Conservation (phyloP, 2,329 filamentous ascomycete species). For the Gnomoniopsis sp. region DNA sequence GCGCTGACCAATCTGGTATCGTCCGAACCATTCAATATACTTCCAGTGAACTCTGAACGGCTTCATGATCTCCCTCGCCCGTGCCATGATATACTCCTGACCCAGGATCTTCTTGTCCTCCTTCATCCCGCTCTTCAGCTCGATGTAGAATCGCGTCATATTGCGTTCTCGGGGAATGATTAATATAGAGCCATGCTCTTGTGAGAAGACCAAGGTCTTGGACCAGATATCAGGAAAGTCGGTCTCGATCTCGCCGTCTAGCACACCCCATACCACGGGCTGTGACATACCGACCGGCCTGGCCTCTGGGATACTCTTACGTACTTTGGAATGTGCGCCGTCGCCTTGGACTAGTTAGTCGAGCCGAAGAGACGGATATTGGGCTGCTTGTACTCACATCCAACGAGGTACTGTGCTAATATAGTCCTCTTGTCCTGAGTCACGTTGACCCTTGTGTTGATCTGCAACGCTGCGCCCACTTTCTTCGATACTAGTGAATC, state of each 20-base stretch:
- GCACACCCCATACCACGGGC: conserved; percentile 49
- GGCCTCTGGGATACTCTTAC: conserved; percentile 41
- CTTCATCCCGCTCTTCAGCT: conserved; percentile 22
- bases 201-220: conserved; percentile 53
- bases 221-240: conserved; percentile 61
- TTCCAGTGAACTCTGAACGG: conserved; percentile 39
- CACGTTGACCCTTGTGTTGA: conserved; percentile 50
- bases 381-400: conserved; percentile 45
- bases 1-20: conserved; percentile 55
- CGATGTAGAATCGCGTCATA: conserved; percentile 46
- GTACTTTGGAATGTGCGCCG: conserved; percentile 52
- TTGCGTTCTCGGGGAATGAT: conserved; percentile 57
- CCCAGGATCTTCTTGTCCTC: conserved; percentile 28
- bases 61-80: conserved; percentile 41
- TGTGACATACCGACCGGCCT: conserved; percentile 36
- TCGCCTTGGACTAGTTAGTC: conserved; percentile 31
- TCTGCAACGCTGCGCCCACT: conserved; percentile 39
- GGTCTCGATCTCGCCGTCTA: conserved; percentile 55
- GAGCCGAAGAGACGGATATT: background rate
- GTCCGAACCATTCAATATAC: conserved; percentile 51
- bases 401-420: conserved; percentile 62
- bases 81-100: conserved; percentile 56
- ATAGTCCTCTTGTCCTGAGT: conserved; percentile 45
- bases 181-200: conserved; percentile 52
- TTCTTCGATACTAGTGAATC: conserved; percentile 35